Conservation (phyloP, 176 grass and related monocot species). For the Cenchrus americanus region DNA sequence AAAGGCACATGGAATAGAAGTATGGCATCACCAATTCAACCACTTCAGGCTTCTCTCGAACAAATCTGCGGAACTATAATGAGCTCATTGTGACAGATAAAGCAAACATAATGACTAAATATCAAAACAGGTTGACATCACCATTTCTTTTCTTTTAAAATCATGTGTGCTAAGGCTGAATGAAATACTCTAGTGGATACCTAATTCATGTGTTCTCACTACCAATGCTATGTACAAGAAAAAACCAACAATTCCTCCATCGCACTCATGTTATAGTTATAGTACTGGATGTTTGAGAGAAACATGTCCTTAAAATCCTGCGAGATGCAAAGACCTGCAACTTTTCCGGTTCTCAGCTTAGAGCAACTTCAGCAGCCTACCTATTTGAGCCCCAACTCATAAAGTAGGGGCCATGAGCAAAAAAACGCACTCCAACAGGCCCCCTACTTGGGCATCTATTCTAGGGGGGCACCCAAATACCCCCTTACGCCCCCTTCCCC, state of each 20-base stretch:
- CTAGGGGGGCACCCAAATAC: too few species aligned
- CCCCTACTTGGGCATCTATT: too few species aligned
- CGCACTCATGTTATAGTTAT: not conserved
- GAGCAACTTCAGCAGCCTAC: too few species aligned
- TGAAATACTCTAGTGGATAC: not conserved
- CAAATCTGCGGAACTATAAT: not conserved
- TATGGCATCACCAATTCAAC: constrained; percentile 11
- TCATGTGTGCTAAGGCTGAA: not conserved
- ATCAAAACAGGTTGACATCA: constrained; percentile 4
- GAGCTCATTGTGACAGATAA: not conserved
- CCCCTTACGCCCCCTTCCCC: too few species aligned
- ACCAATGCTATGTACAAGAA: not conserved
- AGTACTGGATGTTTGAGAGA: not conserved
- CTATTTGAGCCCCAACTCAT: too few species aligned
- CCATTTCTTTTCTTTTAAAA: not conserved
- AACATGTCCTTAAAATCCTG: constrained; percentile 11
- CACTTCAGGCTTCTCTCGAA: not conserved
- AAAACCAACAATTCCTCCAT: not conserved
- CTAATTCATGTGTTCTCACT: constrained; percentile 6
- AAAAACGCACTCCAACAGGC: too few species aligned
- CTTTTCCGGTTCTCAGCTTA: too few species aligned
- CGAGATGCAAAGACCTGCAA: constrained; percentile 10
- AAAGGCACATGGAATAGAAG: too few species aligned
- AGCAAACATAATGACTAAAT: not conserved
- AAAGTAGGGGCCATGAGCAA: too few species aligned